Percentiles rank a stretch among this genome's conserved stretches.
phyloP scores from a whole-genome alignment of 2,329 filamentous ascomycete species.

The Thelonectria rubi region DNA sequence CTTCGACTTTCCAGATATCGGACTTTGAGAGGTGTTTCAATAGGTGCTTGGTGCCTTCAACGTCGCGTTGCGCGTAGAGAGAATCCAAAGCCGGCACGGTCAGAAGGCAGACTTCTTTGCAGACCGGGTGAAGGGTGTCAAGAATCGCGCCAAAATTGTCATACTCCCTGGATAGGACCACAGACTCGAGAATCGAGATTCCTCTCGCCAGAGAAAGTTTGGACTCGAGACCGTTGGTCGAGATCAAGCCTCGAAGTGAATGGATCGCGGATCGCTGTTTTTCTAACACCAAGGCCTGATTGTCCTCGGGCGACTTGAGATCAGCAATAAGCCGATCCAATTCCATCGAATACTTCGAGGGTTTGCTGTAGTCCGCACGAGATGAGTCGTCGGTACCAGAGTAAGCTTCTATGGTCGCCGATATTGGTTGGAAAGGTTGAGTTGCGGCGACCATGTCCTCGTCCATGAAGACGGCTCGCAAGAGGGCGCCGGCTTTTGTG shows the following conservation, averaged over 20 bases:
- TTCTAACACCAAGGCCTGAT: background rate
- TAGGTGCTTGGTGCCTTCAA: conserved; percentile 29
- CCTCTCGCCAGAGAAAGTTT: conserved; percentile 30
- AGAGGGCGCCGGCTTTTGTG: background rate
- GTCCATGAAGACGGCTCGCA: conserved; percentile 3
- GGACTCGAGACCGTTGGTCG: conserved; percentile 24
- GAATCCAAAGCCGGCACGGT: conserved; percentile 36
- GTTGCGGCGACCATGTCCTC: background rate
- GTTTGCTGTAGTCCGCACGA: background rate
- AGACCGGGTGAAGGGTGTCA: conserved; percentile 34
- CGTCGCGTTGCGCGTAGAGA: conserved; percentile 26
- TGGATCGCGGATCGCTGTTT: conserved; percentile 28
- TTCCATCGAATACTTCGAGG: background rate
- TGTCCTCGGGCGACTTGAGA: conserved; percentile 19
- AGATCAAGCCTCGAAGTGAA: conserved; percentile 32
- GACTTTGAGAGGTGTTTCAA: conserved; percentile 28
- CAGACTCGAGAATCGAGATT: conserved; percentile 39
- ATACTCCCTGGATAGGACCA: conserved; percentile 30
- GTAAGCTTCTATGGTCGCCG: background rate
- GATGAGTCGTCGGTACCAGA: background rate
- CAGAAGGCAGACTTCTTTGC: conserved; percentile 36
- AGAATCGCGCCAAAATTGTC: conserved; percentile 33
- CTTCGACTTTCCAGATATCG: conserved; percentile 4
- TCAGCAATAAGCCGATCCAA: conserved; percentile 28
- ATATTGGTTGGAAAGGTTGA: background rate